Conservation (phyloP, 306 rosid species). For the Myrica gale region DNA sequence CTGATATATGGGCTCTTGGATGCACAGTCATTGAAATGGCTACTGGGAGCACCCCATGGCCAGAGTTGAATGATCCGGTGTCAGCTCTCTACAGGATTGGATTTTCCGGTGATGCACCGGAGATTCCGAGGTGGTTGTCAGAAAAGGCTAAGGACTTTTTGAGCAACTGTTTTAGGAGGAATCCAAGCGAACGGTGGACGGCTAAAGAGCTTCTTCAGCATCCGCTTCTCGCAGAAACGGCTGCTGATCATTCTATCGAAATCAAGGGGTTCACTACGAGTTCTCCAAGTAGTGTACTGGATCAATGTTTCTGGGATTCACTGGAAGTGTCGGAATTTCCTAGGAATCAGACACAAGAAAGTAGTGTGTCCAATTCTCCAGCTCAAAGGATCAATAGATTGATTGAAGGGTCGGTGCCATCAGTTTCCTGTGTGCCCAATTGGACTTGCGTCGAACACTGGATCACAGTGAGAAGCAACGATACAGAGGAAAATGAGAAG, state of each 20-base stretch:
- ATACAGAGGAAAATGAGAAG: slow-evolving; percentile 4
- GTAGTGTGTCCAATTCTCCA: slow-evolving; percentile 23
- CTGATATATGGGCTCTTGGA: slow-evolving; percentile 59
- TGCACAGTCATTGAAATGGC: slow-evolving; percentile 62
- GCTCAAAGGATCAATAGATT: slow-evolving; percentile 37
- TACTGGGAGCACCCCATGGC: slow-evolving; percentile 45
- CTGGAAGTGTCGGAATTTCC: slow-evolving; percentile 26
- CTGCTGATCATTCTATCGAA: slow-evolving; percentile 4
- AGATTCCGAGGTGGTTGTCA: slow-evolving; percentile 37
- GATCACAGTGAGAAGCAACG: slow-evolving; percentile 41
- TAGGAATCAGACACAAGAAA: slow-evolving; percentile 13
- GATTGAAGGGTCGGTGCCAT: slow-evolving; percentile 17
- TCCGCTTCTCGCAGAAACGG: slow-evolving; percentile 40
- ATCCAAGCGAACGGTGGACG: slow-evolving; percentile 42
- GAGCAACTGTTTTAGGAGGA: slow-evolving; percentile 40
- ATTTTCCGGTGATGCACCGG: slow-evolving; percentile 37
- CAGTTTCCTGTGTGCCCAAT: slow-evolving; percentile 14
- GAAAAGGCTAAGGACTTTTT: slow-evolving; percentile 42
- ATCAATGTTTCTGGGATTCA: slow-evolving; percentile 45
- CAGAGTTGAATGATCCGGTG: slow-evolving; percentile 30
- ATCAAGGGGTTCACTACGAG: slow-evolving; percentile 15
- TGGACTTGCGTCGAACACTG: slow-evolving; percentile 41
- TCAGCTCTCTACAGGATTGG: slow-evolving; percentile 50
- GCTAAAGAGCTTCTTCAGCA: slow-evolving; percentile 46
- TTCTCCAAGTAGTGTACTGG: slow-evolving; percentile 56